A percentile compares a stretch with the other conserved stretches of the same genome.
These are phyloP conservation scores for Puccinia coronata DNA, from an alignment of 1,284 basidiomycete species.

Conservation along the genomic window DNA sequence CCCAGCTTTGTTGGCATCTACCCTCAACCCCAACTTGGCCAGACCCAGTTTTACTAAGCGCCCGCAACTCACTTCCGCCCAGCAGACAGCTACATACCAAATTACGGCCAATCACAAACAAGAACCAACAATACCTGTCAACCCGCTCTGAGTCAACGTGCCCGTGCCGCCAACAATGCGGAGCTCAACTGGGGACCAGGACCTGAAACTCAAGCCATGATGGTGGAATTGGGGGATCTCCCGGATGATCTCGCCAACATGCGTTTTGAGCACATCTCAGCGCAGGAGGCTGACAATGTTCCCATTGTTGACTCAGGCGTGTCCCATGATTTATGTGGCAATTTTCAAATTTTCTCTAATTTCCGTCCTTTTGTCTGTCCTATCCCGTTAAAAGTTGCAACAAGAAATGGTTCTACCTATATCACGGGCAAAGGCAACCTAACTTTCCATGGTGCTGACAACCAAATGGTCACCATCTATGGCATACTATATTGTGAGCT, in stretches of 20 bases:
- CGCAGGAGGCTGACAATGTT: not conserved
- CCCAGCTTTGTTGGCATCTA: not conserved
- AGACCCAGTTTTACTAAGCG: not conserved
- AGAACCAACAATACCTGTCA: too few relatives aligned
- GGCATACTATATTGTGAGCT: not conserved
- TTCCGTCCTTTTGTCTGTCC: not conserved
- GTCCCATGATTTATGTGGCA: not conserved
- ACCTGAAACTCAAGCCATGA: not conserved
- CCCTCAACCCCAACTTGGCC: not conserved
- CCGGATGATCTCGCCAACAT: not conserved
- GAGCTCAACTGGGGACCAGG: not conserved
- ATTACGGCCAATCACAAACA: not conserved
- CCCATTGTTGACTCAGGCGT: not conserved
- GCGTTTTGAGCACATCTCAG: not conserved
- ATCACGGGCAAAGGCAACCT: not conserved
- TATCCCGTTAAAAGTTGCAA: not conserved
- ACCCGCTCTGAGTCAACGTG: not conserved
- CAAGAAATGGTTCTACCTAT: not conserved
- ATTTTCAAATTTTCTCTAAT: not conserved
- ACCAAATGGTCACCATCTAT: not conserved
- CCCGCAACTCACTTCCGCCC: not conserved
- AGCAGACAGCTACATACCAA: not conserved
- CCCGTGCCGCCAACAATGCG: not conserved
- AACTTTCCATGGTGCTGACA: not conserved
- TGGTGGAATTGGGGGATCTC: not conserved